A percentile compares a stretch with the other conserved stretches of the same genome.
phyloP scores from a whole-genome alignment of 768 basidiomycete genomes.

The Pluteus cervinus region DNA sequence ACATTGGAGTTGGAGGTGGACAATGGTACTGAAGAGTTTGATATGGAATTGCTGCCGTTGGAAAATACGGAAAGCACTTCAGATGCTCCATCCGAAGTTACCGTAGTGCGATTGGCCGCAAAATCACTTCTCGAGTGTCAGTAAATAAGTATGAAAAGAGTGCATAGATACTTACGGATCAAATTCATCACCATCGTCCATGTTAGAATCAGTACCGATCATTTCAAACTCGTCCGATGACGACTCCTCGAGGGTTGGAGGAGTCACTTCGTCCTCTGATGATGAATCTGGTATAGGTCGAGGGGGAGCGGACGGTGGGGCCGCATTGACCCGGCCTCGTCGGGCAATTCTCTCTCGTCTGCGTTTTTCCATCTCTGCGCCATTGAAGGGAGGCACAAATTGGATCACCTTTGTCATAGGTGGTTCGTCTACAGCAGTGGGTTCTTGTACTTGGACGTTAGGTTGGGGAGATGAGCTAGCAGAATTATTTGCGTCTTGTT shows the following conservation, averaged over 20 bases:
- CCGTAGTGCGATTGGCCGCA: constrained; percentile 49
- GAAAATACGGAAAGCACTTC: constrained; percentile 60
- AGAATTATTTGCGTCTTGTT: too few relatives aligned
- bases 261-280: constrained; percentile 45
- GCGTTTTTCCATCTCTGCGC: constrained; percentile 82
- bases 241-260: constrained; percentile 39
- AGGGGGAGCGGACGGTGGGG: constrained; percentile 23
- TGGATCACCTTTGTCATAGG: constrained; percentile 47
- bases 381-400: constrained; percentile 76
- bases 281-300: constrained; percentile 44
- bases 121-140: constrained; percentile 46
- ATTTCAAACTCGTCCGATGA: constrained; percentile 50
- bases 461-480: constrained; percentile 25
- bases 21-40: constrained; percentile 46
- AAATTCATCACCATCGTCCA: constrained; percentile 69
- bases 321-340: constrained; percentile 31
- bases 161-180: constrained; percentile 54
- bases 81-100: constrained; percentile 55
- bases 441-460: constrained; percentile 34
- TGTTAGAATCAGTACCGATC: constrained; percentile 39
- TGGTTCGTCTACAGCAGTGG: constrained; percentile 33
- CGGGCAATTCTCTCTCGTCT: constrained; percentile 64
- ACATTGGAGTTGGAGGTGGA: constrained; percentile 40
- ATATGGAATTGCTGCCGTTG: constrained; percentile 41
- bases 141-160: not conserved